Percentiles rank a stretch among this genome's conserved stretches.
Evolutionary conservation across 495 filamentous ascomycete species (phyloP).

Genomic region (Penicillium atrosanguineum): DNA sequence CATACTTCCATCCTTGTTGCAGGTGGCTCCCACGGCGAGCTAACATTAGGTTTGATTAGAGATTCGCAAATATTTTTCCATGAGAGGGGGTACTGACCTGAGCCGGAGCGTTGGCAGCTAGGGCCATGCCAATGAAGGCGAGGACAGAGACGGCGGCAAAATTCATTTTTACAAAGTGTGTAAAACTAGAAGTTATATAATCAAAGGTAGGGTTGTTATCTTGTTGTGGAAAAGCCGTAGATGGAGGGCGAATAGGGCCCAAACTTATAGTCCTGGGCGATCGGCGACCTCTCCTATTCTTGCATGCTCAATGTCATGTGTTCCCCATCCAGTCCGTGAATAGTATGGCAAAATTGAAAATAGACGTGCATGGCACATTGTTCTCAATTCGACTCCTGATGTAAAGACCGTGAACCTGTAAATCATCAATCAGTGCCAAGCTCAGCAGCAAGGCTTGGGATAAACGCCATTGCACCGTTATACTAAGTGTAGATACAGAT

Average conservation of each 20-base stretch:
- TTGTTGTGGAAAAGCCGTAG: not conserved
- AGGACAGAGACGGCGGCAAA: not conserved
- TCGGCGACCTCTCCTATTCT: too few relatives aligned
- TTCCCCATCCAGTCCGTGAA: not conserved
- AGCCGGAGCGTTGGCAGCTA: not conserved
- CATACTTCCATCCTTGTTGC: conserved; percentile 3
- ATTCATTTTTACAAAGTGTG: not conserved
- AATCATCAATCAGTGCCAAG: not conserved
- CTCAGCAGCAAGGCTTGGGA: not conserved
- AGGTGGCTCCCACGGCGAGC: not conserved
- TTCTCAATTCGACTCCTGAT: not conserved
- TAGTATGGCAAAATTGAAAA: not conserved
- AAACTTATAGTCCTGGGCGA: not conserved
- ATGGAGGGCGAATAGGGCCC: not conserved
- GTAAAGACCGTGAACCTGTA: not conserved
- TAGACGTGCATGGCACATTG: not conserved
- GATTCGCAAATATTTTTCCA: not conserved
- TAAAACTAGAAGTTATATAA: not conserved
- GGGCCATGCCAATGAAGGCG: not conserved
- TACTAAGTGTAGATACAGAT: not conserved
- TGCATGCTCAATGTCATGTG: not conserved
- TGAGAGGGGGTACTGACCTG: not conserved
- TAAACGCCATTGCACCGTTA: not conserved
- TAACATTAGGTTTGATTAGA: not conserved
- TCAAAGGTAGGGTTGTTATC: not conserved